Evolutionary conservation across 2,329 filamentous ascomycete genomes (phyloP), one percentile per base, ranked within the genome.

Genomic region (Aureobasidium sp.): DNA sequence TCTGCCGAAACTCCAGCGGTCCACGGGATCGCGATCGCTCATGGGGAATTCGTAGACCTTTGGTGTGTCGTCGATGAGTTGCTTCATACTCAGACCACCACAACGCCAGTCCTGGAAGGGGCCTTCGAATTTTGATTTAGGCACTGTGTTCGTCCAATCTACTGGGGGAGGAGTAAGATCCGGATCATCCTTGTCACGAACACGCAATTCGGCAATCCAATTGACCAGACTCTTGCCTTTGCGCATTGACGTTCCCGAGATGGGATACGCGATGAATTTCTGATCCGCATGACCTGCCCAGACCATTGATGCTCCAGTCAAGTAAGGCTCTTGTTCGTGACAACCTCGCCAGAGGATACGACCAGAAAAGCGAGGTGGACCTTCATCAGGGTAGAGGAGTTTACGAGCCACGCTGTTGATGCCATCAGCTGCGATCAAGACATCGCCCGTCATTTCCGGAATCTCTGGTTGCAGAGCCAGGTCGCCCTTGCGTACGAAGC

Each of bases 191-290:
- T 77, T 76, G 37, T 70, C 71, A 39, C 77, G 69, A 2, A 78
- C 74, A 10, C 77, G 71, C 26, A 79, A 66, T 65, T 79, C 77
- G 3, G 76, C 77, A 50, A 79, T 79, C 77, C 77, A 79, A 60
- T 79, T 79, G 8, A 79, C 75, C 5, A 79, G 66, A 7, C 73
- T 75, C 48, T 73, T 75, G 39, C 74, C 74, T 4, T 69, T 69
- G 20, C 69, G 67, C 36, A 70, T 69, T 3, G 74, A 71, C 17
- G 74, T 71, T 24, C 72, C 69, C 12, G 73, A 74, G 44, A 79
- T 78, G 1, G 76, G 77, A 61, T 79, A 79, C 5, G 77, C 76
- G 65, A 79, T 78, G 69, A 79, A 79, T 48, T 79, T 78, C 62
- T 78, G 77, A 63, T 79, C 74, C 1, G 76, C 77, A 61, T 79